phyloP scores from a whole-genome alignment of 495 filamentous ascomycete genomes.

The Hypoxylon lenormandii region DNA sequence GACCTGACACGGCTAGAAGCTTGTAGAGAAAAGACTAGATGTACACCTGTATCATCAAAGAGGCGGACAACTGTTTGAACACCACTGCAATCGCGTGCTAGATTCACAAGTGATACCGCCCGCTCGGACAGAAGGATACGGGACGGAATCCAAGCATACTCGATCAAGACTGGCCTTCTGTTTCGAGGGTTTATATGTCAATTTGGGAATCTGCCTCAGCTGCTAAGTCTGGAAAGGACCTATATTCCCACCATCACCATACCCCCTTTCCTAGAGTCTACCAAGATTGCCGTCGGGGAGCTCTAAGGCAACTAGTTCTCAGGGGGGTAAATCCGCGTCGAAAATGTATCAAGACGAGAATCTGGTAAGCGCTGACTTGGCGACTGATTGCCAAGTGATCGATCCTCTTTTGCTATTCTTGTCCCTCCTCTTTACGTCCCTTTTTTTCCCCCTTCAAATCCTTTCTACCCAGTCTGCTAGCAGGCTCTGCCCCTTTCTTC shows the following conservation, averaged over 20 bases:
- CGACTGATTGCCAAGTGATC: constrained; percentile 23
- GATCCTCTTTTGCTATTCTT: constrained; percentile 11
- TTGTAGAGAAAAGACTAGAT: no score
- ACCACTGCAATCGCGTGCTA: no score
- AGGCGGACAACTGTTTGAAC: no score
- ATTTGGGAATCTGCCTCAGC: constrained; percentile 38
- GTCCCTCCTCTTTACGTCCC: constrained; percentile 3
- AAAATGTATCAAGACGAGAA: constrained; percentile 20
- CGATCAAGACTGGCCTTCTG: constrained; percentile 41
- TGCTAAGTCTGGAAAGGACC: neutral
- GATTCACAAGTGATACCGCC: no score
- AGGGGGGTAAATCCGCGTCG: neutral
- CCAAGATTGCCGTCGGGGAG: no score
- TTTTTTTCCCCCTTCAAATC: constrained; percentile 16
- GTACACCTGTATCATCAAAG: no score
- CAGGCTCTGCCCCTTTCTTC: constrained; percentile 24
- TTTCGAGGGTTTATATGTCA: constrained; percentile 42
- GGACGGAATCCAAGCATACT: constrained; percentile 4
- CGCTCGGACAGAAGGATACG: no score
- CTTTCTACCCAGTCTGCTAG: constrained; percentile 34
- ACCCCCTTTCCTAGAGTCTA: no score
- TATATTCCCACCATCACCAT: constrained; percentile 10
- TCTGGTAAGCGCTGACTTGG: constrained; percentile 9
- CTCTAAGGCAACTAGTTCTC: no score
- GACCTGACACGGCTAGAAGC: no score